Evolutionary conservation across 306 rosid genomes (phyloP).

Genomic region (Vigna angularis): DNA sequence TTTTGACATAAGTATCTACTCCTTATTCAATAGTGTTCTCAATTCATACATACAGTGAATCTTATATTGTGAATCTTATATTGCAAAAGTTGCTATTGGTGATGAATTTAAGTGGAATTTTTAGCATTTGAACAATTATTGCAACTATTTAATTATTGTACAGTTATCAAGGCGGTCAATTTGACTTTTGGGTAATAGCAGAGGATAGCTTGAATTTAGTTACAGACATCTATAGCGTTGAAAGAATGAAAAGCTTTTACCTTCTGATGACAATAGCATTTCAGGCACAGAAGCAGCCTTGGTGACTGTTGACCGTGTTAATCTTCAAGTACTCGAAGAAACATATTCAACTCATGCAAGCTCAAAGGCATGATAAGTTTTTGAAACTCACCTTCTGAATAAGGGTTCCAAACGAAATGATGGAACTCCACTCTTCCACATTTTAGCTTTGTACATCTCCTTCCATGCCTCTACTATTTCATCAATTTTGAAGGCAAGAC

Average conservation of each 20-base stretch:
- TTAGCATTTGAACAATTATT: no score
- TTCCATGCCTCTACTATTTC: conserved; percentile 91
- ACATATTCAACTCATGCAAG: conserved; percentile 52
- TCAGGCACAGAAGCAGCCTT: conserved; percentile 45
- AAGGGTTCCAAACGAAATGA: conserved; percentile 87
- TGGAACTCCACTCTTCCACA: conserved; percentile 70
- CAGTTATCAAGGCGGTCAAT: neutral
- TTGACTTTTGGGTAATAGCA: no score
- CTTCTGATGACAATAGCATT: conserved; percentile 49
- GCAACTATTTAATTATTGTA: no score
- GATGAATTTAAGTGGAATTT: no score
- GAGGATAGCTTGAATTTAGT: no score
- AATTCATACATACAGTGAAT: no score
- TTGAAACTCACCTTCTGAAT: conserved; percentile 64
- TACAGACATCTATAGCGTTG: no score
- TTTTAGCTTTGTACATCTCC: conserved; percentile 88
- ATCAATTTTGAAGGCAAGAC: conserved; percentile 79
- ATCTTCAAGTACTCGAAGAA: conserved; percentile 33
- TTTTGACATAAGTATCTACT: no score
- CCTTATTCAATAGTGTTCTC: no score
- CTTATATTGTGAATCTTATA: no score
- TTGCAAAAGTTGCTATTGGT: no score
- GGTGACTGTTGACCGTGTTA: conserved; percentile 35
- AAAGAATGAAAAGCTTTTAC: conserved; percentile 34
- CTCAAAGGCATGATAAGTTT: conserved; percentile 72